Conservation (phyloP, 148 eudicot genomes). For the Rhododendron simsii region DNA sequence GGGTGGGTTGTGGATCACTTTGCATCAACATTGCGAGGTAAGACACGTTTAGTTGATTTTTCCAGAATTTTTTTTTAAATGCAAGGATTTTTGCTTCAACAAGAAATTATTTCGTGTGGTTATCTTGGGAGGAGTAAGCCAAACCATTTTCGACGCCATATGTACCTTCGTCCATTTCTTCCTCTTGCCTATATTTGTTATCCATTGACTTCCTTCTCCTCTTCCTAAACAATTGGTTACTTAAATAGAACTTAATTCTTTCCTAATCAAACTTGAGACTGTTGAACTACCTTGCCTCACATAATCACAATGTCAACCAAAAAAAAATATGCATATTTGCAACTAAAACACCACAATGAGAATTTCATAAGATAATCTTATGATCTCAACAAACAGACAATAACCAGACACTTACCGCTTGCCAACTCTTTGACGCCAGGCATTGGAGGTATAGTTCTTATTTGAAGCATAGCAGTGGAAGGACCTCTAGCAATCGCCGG, state of each 20-base stretch:
- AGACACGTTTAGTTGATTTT: neutral
- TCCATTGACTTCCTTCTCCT: neutral
- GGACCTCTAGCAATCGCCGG: slow-evolving; percentile 1
- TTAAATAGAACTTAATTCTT: neutral
- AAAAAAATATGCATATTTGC: neutral
- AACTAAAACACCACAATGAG: neutral
- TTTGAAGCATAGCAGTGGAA: neutral
- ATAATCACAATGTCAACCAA: neutral
- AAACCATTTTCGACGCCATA: neutral
- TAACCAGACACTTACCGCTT: neutral
- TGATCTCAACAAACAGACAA: neutral
- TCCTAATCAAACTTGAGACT: neutral
- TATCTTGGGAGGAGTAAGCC: neutral
- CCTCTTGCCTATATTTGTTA: neutral
- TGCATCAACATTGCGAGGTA: neutral
- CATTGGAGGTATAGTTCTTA: neutral
- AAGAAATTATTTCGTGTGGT: neutral
- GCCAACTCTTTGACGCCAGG: neutral
- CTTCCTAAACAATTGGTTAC: neutral
- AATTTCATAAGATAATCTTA: neutral
- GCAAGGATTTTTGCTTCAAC: neutral
- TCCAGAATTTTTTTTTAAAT: neutral
- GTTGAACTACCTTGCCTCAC: neutral
- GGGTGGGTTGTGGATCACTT: neutral
- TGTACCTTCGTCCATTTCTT: neutral